Evolutionary conservation across 1,139 yeast species (phyloP), one percentile per base, ranked within the genome.

Genomic region (Yamadazyma blattariae): DNA sequence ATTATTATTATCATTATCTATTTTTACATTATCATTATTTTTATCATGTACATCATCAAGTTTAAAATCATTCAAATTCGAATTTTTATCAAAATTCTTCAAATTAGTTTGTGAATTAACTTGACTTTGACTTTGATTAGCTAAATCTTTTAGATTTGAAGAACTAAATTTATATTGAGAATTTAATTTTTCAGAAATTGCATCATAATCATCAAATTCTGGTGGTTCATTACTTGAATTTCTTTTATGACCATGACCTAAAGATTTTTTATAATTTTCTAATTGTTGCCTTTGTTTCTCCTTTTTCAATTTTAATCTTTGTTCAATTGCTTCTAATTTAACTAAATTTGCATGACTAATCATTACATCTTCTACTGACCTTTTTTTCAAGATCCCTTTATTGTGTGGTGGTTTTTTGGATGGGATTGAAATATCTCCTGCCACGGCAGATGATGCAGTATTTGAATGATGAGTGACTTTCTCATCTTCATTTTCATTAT

Each of bases 361-460:
- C 67, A 80, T 77, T 60, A 80, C 77, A 53, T 86, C 95, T 36
- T 87, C 76, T 20, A 85, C 82, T 2, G 92, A 82, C 51, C 95
- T 71, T 57, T 82, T 83, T 59, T 88, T 88, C 49, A 88, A 66
- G 43, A 88, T 88, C 13, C 95, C 94, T 30, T 42, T 46, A 21
- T 45, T 38, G 33, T n/a, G 14, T 11, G 13, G 8, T 5, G 19
- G 5, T 17, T 46, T 48, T 29, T 48, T 61, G 4, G 35, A 32
- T 27, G 55, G 61, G 27, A 65, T 51, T 13, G 66, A 59, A 20
- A 68, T 63, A 47, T 69, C 75, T 25, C 76, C 75, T 5, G 78
- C 79, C 12, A 67, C 75, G 8, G 69, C 69, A 18, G 63, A 60
- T 17, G 68, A 57, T 5, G 70, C 71, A 11, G 67, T 67, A 25